phyloP scores from a whole-genome alignment of 768 basidiomycete species.

The Tubosaeta sp. region DNA sequence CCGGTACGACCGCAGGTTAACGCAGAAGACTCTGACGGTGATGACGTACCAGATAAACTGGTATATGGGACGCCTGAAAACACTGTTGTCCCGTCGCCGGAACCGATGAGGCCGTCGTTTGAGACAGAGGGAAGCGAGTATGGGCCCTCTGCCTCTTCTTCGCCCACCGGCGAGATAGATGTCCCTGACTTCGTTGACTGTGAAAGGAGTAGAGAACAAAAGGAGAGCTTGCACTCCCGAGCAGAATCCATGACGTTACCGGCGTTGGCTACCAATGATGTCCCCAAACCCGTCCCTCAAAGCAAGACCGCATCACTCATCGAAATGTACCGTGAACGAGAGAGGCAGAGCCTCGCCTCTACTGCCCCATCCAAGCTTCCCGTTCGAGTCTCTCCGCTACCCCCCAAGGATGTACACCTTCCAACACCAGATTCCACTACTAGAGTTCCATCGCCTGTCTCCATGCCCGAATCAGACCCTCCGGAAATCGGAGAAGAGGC shows the following conservation, averaged over 20 bases:
- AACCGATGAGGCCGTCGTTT: conserved; percentile 28
- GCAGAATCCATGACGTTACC: conserved; percentile 31
- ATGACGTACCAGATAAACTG: conserved; percentile 32
- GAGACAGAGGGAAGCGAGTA: conserved; percentile 33
- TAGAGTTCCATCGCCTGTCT: conserved; percentile 13
- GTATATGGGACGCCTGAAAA: conserved; percentile 29
- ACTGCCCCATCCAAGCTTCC: conserved; percentile 31
- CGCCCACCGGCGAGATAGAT: conserved; percentile 27
- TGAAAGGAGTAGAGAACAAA: conserved; percentile 21
- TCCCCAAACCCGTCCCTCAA: conserved; percentile 22
- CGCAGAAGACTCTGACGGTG: conserved; percentile 33
- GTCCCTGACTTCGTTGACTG: conserved; percentile 25
- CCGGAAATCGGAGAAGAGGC: conserved; percentile 27
- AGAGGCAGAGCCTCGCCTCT: conserved; percentile 37
- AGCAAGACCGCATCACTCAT: conserved; percentile 77
- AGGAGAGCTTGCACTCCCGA: conserved; percentile 22
- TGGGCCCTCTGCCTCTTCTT: conserved; percentile 27
- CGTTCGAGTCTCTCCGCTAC: conserved; percentile 26
- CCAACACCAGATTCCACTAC: conserved; percentile 1
- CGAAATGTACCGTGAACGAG: conserved; percentile 79
- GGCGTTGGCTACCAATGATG: conserved; percentile 8
- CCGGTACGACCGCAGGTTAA: conserved; percentile 25
- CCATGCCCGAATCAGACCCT: conserved; percentile 19
- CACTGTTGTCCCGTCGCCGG: conserved; percentile 13
- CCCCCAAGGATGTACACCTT: conserved; percentile 7